These are phyloP conservation scores for Tephrocybe rancida DNA, from an alignment of 768 basidiomycete species.

Conservation along the genomic window DNA sequence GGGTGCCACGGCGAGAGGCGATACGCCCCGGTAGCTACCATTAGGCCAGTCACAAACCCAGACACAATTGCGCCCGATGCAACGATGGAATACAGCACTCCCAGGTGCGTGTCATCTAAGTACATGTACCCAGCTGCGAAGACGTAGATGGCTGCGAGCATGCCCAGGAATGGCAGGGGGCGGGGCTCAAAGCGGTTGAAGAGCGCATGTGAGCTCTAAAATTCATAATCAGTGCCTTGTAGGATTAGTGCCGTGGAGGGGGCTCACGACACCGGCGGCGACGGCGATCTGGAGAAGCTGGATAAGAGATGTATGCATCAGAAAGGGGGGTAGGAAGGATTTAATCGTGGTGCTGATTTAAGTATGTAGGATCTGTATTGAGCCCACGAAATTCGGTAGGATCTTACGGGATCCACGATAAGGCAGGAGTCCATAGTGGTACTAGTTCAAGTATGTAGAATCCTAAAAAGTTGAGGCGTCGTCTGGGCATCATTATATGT, in stretches of 20 bases:
- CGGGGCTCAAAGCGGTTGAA: neutral
- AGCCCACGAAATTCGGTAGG: no score
- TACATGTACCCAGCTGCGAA: constrained; percentile 2
- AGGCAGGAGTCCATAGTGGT: no score
- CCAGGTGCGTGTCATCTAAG: neutral
- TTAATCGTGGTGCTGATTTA: no score
- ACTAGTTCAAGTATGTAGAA: no score
- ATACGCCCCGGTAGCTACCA: constrained; percentile 6
- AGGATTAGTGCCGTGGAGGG: neutral
- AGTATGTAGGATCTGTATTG: no score
- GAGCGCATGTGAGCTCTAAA: neutral
- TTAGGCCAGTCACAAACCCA: neutral
- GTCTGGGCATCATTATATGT: no score
- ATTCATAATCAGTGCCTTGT: neutral
- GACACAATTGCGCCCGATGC: neutral
- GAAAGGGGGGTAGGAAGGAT: no score
- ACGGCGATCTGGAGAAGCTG: neutral
- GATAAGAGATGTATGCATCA: no score
- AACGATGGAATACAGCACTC: neutral
- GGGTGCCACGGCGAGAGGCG: constrained; percentile 15
- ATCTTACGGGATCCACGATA: no score
- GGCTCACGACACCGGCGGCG: neutral
- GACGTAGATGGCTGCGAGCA: neutral
- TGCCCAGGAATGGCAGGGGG: neutral
- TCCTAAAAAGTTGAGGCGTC: no score